These are phyloP conservation scores for Diaporthe destruens DNA, from an alignment of 2,329 filamentous ascomycete species.

Conservation along the genomic window DNA sequence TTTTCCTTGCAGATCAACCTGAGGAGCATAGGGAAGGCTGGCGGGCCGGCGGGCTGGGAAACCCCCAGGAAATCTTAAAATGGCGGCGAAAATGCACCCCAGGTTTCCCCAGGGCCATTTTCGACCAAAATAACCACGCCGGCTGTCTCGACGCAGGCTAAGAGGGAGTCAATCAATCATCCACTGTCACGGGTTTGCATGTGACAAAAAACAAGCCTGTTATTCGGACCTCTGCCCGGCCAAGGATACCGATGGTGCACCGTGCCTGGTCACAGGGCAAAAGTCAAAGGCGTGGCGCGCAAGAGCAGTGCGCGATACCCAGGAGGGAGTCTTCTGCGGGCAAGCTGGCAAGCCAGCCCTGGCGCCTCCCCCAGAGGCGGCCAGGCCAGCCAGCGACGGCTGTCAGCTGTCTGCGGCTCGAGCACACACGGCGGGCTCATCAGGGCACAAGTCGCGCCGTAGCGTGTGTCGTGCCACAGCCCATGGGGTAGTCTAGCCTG, in stretches of 20 bases:
- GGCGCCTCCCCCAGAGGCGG: background rate
- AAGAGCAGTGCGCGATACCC: conserved; percentile 3
- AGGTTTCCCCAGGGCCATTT: background rate
- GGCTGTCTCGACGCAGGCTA: background rate
- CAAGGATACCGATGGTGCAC: background rate
- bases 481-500: conserved; percentile 15
- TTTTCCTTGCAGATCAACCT: background rate
- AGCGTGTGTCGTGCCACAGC: background rate
- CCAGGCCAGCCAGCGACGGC: background rate
- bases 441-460: background rate
- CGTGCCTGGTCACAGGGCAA: background rate
- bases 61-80: background rate
- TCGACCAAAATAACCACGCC: conserved; percentile 9
- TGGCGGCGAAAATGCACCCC: conserved; percentile 1
- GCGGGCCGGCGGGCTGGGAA: no score
- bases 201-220: background rate
- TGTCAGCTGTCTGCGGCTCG: background rate
- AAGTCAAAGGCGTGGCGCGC: no score
- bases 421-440: background rate
- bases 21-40: background rate
- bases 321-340: background rate
- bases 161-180: conserved; percentile 9
- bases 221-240: background rate
- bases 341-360: no score
- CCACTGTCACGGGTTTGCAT: background rate